Conservation (phyloP, 805 yeast species). For the Wickerhamiella kazuoi region DNA sequence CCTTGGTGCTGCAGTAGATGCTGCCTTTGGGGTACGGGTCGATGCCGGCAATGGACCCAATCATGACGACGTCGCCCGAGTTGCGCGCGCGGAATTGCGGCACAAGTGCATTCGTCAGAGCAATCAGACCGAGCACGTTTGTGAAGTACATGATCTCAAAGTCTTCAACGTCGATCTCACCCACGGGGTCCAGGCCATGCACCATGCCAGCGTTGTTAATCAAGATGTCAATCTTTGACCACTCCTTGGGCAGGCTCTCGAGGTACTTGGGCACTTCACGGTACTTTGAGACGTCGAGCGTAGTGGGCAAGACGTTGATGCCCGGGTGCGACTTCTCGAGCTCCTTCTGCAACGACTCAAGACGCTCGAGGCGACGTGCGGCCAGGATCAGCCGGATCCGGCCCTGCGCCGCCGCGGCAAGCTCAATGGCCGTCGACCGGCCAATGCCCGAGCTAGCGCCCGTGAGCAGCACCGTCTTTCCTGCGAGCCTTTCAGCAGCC, state of each 20-base stretch:
- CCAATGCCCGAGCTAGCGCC: constrained; percentile 98
- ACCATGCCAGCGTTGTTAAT: constrained; percentile 58
- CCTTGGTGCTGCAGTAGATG: constrained; percentile 55
- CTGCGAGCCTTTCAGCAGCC: constrained; percentile 67
- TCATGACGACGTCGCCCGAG: constrained; percentile 40
- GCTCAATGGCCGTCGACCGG: constrained; percentile 72
- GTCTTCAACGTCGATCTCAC: constrained; percentile 45
- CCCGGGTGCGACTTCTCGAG: constrained; percentile 31
- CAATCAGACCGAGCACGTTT: constrained; percentile 72
- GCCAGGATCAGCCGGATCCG: constrained; percentile 50
- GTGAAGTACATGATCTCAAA: constrained; percentile 65
- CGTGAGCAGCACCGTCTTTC: constrained; percentile 70
- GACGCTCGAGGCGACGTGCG: constrained; percentile 57
- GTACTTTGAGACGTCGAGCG: constrained; percentile 41
- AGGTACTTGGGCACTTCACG: constrained; percentile 37
- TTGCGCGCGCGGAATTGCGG: constrained; percentile 54
- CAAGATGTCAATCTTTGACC: constrained; percentile 41
- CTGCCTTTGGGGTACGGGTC: constrained; percentile 56
- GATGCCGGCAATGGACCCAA: constrained; percentile 56
- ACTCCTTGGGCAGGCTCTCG: constrained; percentile 32
- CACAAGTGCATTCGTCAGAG: constrained; percentile 63
- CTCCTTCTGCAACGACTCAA: constrained; percentile 32
- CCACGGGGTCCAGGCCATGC: constrained; percentile 59
- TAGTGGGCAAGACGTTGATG: constrained; percentile 28
- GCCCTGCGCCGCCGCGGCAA: constrained; percentile 63